phyloP scores from a whole-genome alignment of 179 eudicot species.

The Carnegiea gigantea region DNA sequence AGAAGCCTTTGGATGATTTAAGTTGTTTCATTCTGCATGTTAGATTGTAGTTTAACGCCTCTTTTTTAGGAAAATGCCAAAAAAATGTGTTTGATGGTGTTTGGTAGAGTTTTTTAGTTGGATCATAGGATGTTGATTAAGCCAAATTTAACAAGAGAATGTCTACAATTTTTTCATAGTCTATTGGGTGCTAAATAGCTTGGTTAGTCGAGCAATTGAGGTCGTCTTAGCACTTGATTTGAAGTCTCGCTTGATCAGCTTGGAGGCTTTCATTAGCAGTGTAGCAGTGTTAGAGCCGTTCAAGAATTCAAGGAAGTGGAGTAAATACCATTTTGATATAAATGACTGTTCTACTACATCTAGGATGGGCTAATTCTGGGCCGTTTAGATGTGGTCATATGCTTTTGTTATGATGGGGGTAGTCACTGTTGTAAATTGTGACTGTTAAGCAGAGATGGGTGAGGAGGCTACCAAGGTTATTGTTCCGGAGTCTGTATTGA shows the following conservation, averaged over 20 bases:
- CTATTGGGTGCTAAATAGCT: neutral
- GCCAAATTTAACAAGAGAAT: no score
- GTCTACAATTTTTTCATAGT: no score
- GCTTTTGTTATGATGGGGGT: neutral
- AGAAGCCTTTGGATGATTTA: neutral
- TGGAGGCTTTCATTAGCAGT: no score
- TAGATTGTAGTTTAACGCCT: neutral
- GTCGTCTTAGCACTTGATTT: no score
- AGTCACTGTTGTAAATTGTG: neutral
- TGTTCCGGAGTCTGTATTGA: slow-evolving; percentile 63
- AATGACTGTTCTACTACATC: no score
- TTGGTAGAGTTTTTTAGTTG: neutral
- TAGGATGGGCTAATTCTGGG: neutral
- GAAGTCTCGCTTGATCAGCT: no score
- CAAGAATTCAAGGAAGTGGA: no score
- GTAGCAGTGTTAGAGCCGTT: no score
- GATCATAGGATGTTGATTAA: neutral
- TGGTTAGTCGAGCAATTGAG: neutral
- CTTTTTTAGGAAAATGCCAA: neutral
- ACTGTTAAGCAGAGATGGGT: slow-evolving; percentile 33
- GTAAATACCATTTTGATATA: no score
- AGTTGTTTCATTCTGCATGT: neutral
- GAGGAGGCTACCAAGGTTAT: slow-evolving; percentile 31
- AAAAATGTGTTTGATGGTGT: neutral
- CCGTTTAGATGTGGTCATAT: no score